Base-by-base conservation (phyloP, 148 eudicot genomes). In the Vaccinium darrowii region DNA sequence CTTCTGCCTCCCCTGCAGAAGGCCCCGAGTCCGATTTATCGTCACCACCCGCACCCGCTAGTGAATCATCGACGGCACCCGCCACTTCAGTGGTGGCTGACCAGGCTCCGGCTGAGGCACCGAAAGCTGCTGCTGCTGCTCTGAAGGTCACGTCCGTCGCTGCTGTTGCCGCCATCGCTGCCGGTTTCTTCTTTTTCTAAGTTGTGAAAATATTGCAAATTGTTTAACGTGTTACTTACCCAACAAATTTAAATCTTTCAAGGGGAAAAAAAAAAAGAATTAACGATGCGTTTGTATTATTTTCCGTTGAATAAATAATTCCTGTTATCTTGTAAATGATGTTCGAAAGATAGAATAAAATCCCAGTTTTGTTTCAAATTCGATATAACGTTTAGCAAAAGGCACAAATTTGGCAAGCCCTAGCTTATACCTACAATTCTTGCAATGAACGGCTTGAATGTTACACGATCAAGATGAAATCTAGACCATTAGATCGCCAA, bases 21-120 rank as follows among this genome's bases (percentile, higher is more conserved):
- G 47, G 62, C 30, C 87, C 89, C 25, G 81, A 25, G 81, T 33
- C 27, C 51, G 80, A 23, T 0, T 6, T 60, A 4, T 82, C 85
- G 5, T 85, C 87, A 13, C 87, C 87, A 15, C 89, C 89, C 10
- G 85, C 89, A 12, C 89, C 87, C 39, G 80, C 81, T 2, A 85
- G 85, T 77, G 89, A 79, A 60, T 58, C 71, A 2, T n/a, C 80
- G 6, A 13, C 58, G 27, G 69, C 85, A 21, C 78, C 87, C 7
- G 47, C 23, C 2, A 50, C 82, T 0, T 2, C 65, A 3, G 82
- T 82, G 2, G 63, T 82, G 2, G 63, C 81, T 10, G 88, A 85
- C 19, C 87, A 54, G 5, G 81, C 67, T n/a, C 82, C 86, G 0
- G 76, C 86, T 4, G 11, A 10, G 13, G 84, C 85, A 5, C 88